Evolutionary conservation across 1,284 basidiomycete species (phyloP).

Genomic region (Cerrena zonata): DNA sequence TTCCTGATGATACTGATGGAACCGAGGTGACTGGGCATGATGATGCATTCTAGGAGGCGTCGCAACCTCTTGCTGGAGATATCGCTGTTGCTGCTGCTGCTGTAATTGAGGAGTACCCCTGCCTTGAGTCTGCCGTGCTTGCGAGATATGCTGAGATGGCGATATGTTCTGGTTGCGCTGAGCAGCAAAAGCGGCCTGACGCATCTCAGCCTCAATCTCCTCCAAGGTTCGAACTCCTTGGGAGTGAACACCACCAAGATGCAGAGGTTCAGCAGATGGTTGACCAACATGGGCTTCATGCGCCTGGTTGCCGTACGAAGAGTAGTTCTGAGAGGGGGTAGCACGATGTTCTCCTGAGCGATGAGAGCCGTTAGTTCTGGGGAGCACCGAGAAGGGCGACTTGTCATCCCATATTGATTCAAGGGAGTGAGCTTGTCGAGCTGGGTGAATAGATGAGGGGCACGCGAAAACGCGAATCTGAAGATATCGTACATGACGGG

Average conservation of each 20-base stretch:
- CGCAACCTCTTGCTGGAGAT: slow-evolving; percentile 16
- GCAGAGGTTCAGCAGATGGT: slow-evolving; percentile 12
- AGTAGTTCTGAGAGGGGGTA: slow-evolving; percentile 15
- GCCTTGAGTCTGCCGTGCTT: slow-evolving; percentile 35
- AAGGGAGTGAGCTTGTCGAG: slow-evolving; percentile 43
- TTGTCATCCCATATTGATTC: slow-evolving; percentile 77
- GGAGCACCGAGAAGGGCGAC: slow-evolving; percentile 65
- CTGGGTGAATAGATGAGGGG: slow-evolving; percentile 29
- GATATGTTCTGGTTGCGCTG: slow-evolving; percentile 29
- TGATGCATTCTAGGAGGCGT: slow-evolving; percentile 66
- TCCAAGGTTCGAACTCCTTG: slow-evolving; percentile 72
- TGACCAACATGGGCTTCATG: slow-evolving; percentile 2
- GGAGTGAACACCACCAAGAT: slow-evolving; percentile 18
- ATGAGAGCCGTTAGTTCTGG: slow-evolving; percentile 43
- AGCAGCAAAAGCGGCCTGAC: slow-evolving; percentile 41
- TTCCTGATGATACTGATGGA: slow-evolving; percentile 49
- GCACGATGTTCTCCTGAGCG: slow-evolving; percentile 29
- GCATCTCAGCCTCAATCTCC: slow-evolving; percentile 92
- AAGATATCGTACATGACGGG: slow-evolving; percentile 29
- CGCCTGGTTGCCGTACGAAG: slow-evolving; percentile 13
- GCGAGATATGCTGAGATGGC: slow-evolving; percentile 14
- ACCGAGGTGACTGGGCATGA: slow-evolving; percentile 65
- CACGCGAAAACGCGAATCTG: slow-evolving; percentile 23
- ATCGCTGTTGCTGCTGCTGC: slow-evolving; percentile 13
- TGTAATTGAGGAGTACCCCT: slow-evolving; percentile 12